These are phyloP conservation scores for Ustilago loliicola DNA, from an alignment of 1,284 basidiomycete genomes.

Conservation along the genomic window DNA sequence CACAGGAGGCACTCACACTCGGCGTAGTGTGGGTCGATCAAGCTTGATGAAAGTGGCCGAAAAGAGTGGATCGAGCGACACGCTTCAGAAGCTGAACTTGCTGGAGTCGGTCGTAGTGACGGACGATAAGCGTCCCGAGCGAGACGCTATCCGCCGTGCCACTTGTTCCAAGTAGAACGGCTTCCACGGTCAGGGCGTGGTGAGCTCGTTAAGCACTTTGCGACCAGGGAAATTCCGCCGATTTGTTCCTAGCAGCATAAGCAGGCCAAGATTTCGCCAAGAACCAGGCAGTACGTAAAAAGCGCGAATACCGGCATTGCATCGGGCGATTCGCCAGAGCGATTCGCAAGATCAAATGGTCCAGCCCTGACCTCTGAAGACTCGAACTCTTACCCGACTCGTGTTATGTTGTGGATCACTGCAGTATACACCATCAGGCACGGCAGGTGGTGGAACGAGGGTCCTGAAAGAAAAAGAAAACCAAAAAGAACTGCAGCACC, in stretches of 20 bases:
- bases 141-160: background rate
- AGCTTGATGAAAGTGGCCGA: background rate
- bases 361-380: background rate
- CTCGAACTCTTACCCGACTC: background rate
- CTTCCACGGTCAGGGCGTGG: background rate
- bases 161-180: background rate
- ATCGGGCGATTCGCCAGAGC: background rate
- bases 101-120: background rate
- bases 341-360: background rate
- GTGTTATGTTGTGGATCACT: background rate
- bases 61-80: background rate
- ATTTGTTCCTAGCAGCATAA: background rate
- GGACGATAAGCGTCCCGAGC: background rate
- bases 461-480: conserved; percentile 9
- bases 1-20: background rate
- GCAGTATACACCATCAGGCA: too few relatives aligned
- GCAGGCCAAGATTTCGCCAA: conserved; percentile 5
- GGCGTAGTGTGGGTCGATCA: background rate
- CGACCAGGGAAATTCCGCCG: background rate
- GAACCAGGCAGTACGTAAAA: background rate
- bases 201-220: background rate
- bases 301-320: background rate
- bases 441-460: too few relatives aligned
- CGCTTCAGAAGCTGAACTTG: background rate
- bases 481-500: conserved; percentile 80